Conservation (phyloP, 2,329 filamentous ascomycete species). For the Pseudonectria buxi region DNA sequence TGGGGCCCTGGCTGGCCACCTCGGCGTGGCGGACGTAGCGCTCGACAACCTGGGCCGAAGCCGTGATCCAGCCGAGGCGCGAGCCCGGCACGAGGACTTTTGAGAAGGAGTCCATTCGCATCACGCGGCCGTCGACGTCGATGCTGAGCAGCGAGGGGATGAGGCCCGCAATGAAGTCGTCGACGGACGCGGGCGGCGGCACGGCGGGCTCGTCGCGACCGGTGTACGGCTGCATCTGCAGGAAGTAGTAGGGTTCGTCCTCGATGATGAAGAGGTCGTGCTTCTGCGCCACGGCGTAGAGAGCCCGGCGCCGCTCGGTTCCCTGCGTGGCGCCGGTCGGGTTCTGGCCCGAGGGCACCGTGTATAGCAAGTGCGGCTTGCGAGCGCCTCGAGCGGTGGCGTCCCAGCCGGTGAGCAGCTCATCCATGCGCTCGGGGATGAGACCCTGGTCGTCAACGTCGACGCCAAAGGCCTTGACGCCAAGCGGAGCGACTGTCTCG, state of each 20-base stretch:
- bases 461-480: slow-evolving; percentile 44
- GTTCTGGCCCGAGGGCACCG: slow-evolving; percentile 74
- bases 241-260: slow-evolving; percentile 91
- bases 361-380: slow-evolving; percentile 52
- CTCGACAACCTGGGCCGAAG: slow-evolving; percentile 75
- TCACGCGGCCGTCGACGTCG: slow-evolving; percentile 78
- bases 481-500: slow-evolving; percentile 50
- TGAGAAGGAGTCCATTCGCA: slow-evolving; percentile 89
- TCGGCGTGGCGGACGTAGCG: slow-evolving; percentile 78
- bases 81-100: slow-evolving; percentile 83
- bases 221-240: slow-evolving; percentile 76
- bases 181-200: slow-evolving; percentile 53
- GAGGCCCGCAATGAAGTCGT: slow-evolving; percentile 61
- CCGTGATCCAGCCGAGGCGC: slow-evolving; percentile 83
- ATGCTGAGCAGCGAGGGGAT: slow-evolving; percentile 68
- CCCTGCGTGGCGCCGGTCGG: slow-evolving; percentile 82
- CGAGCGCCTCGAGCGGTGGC: slow-evolving; percentile 33
- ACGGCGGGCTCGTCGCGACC: slow-evolving; percentile 42
- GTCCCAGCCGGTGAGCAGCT: slow-evolving; percentile 45
- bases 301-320: slow-evolving; percentile 55
- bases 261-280: slow-evolving; percentile 85
- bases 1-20: slow-evolving; percentile 75
- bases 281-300: slow-evolving; percentile 74
- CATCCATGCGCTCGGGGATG: slow-evolving; percentile 44
- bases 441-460: slow-evolving; percentile 48